phyloP scores from a whole-genome alignment of 225 moss, liverwort and hornwort genomes.

The Bryoerythrophyllum caledonicum region DNA sequence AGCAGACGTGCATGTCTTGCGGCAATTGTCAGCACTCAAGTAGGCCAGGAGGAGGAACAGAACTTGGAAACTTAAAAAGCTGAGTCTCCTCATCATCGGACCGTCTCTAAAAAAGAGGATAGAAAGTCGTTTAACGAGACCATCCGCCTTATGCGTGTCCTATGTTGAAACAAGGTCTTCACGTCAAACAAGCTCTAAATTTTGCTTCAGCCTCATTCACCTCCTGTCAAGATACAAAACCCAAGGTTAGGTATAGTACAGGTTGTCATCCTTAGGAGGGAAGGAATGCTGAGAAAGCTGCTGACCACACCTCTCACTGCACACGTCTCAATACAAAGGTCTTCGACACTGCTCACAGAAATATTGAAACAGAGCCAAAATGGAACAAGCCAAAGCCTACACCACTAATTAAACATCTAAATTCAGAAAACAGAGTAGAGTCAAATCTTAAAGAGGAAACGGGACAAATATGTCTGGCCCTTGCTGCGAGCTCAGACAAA shows the following conservation, averaged over 20 bases:
- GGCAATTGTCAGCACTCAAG: constrained; percentile 39
- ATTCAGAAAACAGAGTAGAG: background rate
- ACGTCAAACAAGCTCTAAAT: constrained; percentile 11
- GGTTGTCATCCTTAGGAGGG: background rate
- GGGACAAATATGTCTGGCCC: background rate
- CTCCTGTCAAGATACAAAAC: constrained; percentile 21
- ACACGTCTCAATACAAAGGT: background rate
- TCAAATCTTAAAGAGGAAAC: background rate
- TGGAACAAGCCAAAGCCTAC: constrained; percentile 7
- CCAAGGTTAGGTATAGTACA: constrained; percentile 6
- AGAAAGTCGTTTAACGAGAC: constrained; percentile 16
- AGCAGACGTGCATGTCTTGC: constrained; percentile 38
- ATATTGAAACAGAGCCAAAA: background rate
- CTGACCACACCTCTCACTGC: constrained; percentile 44
- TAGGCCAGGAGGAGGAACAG: constrained; percentile 42
- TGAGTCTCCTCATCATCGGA: constrained; percentile 47
- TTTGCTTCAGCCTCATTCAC: constrained; percentile 29
- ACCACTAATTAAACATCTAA: background rate
- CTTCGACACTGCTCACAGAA: background rate
- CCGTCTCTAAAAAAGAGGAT: constrained; percentile 29
- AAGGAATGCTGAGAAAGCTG: constrained; percentile 52
- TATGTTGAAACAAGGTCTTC: constrained; percentile 7
- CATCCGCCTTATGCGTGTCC: constrained; percentile 37
- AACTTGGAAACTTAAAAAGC: constrained; percentile 34
- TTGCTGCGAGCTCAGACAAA: background rate